Conservation (phyloP, 257 asterid genomes). For the Salvia rosmarinus region DNA sequence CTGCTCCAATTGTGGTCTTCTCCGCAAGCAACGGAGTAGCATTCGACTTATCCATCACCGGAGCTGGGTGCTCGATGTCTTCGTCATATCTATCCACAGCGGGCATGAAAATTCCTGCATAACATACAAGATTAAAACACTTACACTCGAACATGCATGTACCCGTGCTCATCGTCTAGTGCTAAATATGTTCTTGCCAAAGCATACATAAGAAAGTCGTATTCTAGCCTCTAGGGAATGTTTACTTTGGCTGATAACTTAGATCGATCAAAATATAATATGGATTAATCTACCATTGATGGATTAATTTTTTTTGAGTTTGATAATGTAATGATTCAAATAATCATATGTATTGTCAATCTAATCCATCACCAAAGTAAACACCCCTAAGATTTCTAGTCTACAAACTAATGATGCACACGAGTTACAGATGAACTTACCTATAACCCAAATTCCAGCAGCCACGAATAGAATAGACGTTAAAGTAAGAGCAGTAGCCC, state of each 20-base stretch:
- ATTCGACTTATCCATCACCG: constrained; percentile 46
- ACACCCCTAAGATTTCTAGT: background rate
- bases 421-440: constrained; percentile 34
- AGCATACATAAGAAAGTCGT: no score
- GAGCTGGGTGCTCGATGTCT: constrained; percentile 48
- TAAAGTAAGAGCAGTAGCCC: constrained; percentile 69
- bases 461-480: constrained; percentile 80
- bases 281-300: no score
- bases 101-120: constrained; percentile 70
- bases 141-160: no score
- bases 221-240: no score
- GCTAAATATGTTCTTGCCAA: no score
- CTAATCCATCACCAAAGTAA: no score
- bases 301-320: no score
- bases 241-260: no score
- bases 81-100: constrained; percentile 76
- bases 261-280: no score
- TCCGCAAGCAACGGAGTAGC: constrained; percentile 71
- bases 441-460: constrained; percentile 79
- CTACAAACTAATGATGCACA: background rate
- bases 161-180: no score
- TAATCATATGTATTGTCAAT: no score
- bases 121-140: background rate
- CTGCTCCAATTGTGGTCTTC: constrained; percentile 38
- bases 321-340: no score